Evolutionary conservation across 768 basidiomycete species (phyloP), one percentile per base, ranked within the genome.

Genomic region (Leccinum uliginosum): DNA sequence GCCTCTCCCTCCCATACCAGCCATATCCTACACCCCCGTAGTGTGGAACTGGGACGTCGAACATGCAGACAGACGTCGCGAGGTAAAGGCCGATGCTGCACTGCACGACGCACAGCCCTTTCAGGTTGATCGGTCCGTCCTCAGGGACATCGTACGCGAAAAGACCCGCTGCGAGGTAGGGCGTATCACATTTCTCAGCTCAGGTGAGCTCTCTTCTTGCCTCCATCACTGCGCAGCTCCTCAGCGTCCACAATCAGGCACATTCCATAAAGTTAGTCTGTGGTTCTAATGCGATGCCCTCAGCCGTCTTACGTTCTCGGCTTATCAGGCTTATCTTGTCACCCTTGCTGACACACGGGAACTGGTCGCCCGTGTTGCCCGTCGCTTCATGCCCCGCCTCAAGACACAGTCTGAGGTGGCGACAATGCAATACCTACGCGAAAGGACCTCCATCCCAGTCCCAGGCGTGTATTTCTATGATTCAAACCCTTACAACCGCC

Each of bases 331-430:
- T 29, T 93, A 91, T 74, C 78, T 90, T 2, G 75, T 92, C 51
- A 86, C 83, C 8, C 79, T 92, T 19, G 75, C 72, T 19, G 82
- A 87, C 64, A 73, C 78, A 15, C 74, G 79, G 51, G 78, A 87
- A 56, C 69, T 93, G 44, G 84, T 93, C 8, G 89, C 87, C 6
- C 83, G 90, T 38, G 88, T 93, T 23, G 91, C 91, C 3, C 85
- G 90, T 51, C 82, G 87, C 10, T 93, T 88, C 70, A 91, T 93
- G 89, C 87, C 90, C 1, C 81, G 87, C 32, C 79, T 91, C 61
- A 93, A 93, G 75, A 91, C 88, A 4, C 86, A 89, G 69, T 92
- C 91, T 0, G 91, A 93, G 67, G 87, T 91, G 8, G 90, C 91
- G 3, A 93, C 91, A 0, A 85, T 93, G 75, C 79, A 80, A n/a